Evolutionary conservation across 257 asterid genomes (phyloP).

Genomic region (Lithospermum erythrorhizon): DNA sequence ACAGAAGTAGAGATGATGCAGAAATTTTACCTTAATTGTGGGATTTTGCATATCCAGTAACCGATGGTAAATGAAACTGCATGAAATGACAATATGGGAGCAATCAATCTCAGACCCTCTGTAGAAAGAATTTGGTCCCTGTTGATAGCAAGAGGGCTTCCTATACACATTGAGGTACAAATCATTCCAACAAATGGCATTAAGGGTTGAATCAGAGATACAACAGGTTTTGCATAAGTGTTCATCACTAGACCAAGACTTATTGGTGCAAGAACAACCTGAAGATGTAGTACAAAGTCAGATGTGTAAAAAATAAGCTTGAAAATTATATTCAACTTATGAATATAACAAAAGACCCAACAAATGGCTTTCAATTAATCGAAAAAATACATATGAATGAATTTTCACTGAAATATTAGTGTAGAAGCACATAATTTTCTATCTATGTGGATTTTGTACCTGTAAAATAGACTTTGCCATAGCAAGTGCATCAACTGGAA

Average conservation of each 20-base stretch:
- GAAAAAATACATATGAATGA: too few species aligned
- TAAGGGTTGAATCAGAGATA: constrained; percentile 69
- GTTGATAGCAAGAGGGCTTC: constrained; percentile 95
- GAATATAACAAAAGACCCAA: background rate
- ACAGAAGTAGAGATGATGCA: background rate
- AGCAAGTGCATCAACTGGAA: constrained; percentile 88
- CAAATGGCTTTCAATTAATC: background rate
- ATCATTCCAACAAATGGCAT: constrained; percentile 95
- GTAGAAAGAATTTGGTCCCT: constrained; percentile 71
- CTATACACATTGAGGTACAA: constrained; percentile 91
- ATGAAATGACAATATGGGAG: constrained; percentile 76
- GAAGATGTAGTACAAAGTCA: constrained; percentile 4
- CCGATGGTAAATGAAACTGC: constrained; percentile 76
- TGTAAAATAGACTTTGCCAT: constrained; percentile 96
- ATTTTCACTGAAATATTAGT: background rate
- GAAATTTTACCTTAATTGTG: constrained; percentile 45
- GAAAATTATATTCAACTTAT: background rate
- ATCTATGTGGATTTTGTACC: constrained; percentile 28
- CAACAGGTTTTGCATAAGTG: constrained; percentile 80
- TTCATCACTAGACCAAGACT: constrained; percentile 72
- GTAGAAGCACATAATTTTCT: too few species aligned
- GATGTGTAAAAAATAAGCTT: background rate
- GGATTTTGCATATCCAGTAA: constrained; percentile 76
- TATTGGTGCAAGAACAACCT: constrained; percentile 92
- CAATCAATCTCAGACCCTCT: constrained; percentile 70